Conservation (phyloP, 768 basidiomycete genomes). For the Cyclocybe aegerita region DNA sequence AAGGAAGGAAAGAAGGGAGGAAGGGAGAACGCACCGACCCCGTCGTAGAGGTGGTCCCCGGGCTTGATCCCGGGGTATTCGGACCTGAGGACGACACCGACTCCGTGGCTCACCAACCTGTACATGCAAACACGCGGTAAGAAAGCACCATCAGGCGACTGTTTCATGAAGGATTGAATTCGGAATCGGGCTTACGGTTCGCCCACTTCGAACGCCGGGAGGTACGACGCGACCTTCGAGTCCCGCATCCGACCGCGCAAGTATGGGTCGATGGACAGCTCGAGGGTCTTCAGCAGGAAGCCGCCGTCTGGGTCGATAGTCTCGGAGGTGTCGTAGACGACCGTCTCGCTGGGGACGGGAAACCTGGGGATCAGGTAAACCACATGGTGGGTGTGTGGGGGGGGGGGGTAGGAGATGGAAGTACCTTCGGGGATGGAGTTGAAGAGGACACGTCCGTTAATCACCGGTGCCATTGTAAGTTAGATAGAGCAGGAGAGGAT, state of each 20-base stretch:
- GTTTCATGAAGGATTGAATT: not conserved
- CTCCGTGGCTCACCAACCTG: constrained; percentile 32
- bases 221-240: constrained; percentile 24
- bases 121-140: not conserved
- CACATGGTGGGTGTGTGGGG: not conserved
- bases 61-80: constrained; percentile 29
- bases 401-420: not conserved
- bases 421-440: constrained; percentile 34
- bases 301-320: constrained; percentile 54
- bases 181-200: constrained; percentile 29
- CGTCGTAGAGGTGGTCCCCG: constrained; percentile 44
- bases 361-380: constrained; percentile 23
- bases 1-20: not conserved
- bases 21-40: constrained; percentile 20
- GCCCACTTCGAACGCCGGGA: constrained; percentile 28
- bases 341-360: constrained; percentile 45
- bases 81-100: constrained; percentile 46
- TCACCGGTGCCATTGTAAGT: constrained; percentile 27
- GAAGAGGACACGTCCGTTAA: constrained; percentile 36
- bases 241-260: constrained; percentile 38
- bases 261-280: constrained; percentile 44
- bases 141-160: too few relatives aligned
- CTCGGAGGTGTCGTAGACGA: constrained; percentile 40
- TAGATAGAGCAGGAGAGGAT: not conserved
- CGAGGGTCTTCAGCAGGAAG: constrained; percentile 49